These are phyloP conservation scores for Silene conica DNA, from an alignment of 148 eudicot species.

Conservation along the genomic window DNA sequence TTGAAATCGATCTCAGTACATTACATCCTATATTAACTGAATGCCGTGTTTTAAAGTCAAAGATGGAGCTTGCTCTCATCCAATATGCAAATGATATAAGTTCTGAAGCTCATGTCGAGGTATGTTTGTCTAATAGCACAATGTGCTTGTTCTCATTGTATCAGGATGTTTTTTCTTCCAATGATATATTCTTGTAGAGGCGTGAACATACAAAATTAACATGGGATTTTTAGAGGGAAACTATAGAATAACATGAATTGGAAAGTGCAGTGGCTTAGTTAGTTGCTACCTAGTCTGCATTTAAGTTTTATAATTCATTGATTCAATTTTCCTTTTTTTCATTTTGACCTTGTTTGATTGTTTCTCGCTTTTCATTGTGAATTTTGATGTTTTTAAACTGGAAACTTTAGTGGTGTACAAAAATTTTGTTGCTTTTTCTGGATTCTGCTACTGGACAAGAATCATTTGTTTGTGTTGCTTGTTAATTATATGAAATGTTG, in stretches of 20 bases:
- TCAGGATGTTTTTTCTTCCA: background rate
- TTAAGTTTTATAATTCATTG: background rate
- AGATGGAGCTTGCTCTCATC: slow-evolving; percentile 75
- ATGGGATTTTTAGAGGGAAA: background rate
- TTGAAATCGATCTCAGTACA: slow-evolving; percentile 55
- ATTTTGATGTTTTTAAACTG: background rate
- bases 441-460: slow-evolving; percentile 1
- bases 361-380: background rate
- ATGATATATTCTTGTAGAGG: slow-evolving; percentile 1
- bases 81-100: slow-evolving; percentile 93
- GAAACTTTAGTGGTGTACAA: background rate
- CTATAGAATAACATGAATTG: background rate
- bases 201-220: background rate
- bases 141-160: slow-evolving; percentile 1
- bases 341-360: background rate
- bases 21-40: slow-evolving; percentile 91
- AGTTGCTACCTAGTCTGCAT: background rate
- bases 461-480: background rate
- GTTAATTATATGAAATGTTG: slow-evolving; percentile 4
- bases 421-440: background rate
- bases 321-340: background rate
- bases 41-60: slow-evolving; percentile 85
- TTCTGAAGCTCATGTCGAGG: slow-evolving; percentile 98
- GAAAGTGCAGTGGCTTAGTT: background rate
- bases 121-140: slow-evolving; percentile 23